phyloP scores from a whole-genome alignment of 2,329 filamentous ascomycete species.

The Graphilbum sp. region DNA sequence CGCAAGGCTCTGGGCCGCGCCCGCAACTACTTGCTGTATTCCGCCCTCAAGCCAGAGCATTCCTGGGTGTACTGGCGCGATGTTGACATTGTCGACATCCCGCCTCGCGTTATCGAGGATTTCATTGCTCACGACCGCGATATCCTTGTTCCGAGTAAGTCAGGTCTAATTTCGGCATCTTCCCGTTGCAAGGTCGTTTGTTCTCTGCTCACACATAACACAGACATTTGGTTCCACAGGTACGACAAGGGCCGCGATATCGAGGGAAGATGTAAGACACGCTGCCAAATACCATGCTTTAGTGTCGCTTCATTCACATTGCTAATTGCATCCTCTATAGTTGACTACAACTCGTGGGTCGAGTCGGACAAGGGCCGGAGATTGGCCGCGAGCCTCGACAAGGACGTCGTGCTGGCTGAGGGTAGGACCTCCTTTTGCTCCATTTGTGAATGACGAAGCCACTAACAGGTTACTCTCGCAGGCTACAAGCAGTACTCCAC shows the following conservation, averaged over 20 bases:
- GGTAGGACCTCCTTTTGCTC: slow-evolving; percentile 28
- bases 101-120: slow-evolving; percentile 76
- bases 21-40: slow-evolving; percentile 75
- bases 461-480: too few relatives aligned
- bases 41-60: slow-evolving; percentile 80
- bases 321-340: too few relatives aligned
- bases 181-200: neutral
- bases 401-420: slow-evolving; percentile 76
- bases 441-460: too few relatives aligned
- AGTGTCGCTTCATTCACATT: too few relatives aligned
- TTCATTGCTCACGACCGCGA: slow-evolving; percentile 90
- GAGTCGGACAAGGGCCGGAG: slow-evolving; percentile 75
- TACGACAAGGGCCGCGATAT: slow-evolving; percentile 71
- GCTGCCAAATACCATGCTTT: too few relatives aligned
- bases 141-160: slow-evolving; percentile 82
- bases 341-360: slow-evolving; percentile 98
- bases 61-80: slow-evolving; percentile 99
- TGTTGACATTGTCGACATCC: slow-evolving; percentile 88
- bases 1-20: slow-evolving; percentile 82
- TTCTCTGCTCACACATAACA: slow-evolving; percentile 2
- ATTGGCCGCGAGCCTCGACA: slow-evolving; percentile 55
- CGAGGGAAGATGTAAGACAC: slow-evolving; percentile 72
- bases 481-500: slow-evolving; percentile 91
- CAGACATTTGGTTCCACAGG: slow-evolving; percentile 95
- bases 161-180: too few relatives aligned